A percentile compares a stretch with the other conserved stretches of the same genome.
Conservation (phyloP, 2,329 filamentous ascomycete species). For the Calonectria honghensis region DNA sequence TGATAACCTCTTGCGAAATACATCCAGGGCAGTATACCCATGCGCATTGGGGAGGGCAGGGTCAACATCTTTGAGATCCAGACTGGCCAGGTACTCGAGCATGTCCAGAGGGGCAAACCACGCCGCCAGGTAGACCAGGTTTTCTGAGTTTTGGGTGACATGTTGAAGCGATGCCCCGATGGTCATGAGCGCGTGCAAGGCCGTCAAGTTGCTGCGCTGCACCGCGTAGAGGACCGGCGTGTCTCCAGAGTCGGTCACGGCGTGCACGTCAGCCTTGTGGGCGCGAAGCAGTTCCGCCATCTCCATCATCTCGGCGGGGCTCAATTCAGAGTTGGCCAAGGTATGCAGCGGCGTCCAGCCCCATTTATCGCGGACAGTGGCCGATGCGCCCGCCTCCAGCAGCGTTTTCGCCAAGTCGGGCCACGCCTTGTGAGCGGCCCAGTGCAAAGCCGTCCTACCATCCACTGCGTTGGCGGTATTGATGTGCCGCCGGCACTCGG, state of each 20-base stretch:
- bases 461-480: neutral
- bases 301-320: neutral
- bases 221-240: neutral
- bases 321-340: neutral
- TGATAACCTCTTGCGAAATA: neutral
- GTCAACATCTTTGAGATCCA: neutral
- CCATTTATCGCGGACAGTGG: neutral
- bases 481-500: neutral
- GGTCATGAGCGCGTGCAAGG: neutral
- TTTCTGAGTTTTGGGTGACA: neutral
- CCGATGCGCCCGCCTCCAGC: neutral
- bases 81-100: neutral
- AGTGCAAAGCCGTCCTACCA: neutral
- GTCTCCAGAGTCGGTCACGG: neutral
- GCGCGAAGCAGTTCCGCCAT: neutral
- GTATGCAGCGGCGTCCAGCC: neutral
- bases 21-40: neutral
- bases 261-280: neutral
- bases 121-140: neutral
- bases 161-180: neutral
- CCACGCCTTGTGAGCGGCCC: neutral
- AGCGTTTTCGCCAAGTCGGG: neutral
- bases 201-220: neutral
- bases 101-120: neutral
- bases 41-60: neutral